Percentiles rank a stretch among this genome's conserved stretches.
These are phyloP conservation scores for Coelastrella sp. DNA, from an alignment of 139 green algal species.

Conservation along the genomic window DNA sequence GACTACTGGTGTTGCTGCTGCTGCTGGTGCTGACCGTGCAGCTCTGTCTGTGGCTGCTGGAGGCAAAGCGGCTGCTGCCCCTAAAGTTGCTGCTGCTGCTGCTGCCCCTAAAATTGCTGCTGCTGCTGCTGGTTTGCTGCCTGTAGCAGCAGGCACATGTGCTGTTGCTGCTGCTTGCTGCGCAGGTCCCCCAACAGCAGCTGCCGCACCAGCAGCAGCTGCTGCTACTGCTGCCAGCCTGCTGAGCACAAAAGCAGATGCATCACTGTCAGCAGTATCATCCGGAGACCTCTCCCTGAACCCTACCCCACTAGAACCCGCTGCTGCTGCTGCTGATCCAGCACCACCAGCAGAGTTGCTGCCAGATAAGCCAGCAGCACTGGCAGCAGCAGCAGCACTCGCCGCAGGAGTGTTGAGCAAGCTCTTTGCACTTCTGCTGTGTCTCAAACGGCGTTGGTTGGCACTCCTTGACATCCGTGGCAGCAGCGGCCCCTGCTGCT, in stretches of 20 bases:
- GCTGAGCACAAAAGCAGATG: neutral
- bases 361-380: neutral
- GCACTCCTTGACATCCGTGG: neutral
- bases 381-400: neutral
- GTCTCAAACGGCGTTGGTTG: neutral
- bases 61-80: neutral
- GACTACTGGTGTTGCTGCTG: neutral
- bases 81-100: neutral
- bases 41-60: neutral
- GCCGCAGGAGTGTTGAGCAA: neutral
- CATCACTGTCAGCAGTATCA: slow-evolving; percentile 19
- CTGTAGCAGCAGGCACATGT: neutral
- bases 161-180: neutral
- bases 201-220: neutral
- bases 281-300: neutral
- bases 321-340: neutral
- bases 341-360: neutral
- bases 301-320: neutral
- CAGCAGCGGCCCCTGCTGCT: neutral
- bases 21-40: neutral
- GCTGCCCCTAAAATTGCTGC: neutral
- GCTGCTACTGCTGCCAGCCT: neutral
- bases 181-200: no score
- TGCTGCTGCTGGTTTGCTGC: neutral
- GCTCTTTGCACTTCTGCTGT: neutral